phyloP scores from a whole-genome alignment of 1,139 yeast species.

The Zhuliangozyma parablackwelliae region DNA sequence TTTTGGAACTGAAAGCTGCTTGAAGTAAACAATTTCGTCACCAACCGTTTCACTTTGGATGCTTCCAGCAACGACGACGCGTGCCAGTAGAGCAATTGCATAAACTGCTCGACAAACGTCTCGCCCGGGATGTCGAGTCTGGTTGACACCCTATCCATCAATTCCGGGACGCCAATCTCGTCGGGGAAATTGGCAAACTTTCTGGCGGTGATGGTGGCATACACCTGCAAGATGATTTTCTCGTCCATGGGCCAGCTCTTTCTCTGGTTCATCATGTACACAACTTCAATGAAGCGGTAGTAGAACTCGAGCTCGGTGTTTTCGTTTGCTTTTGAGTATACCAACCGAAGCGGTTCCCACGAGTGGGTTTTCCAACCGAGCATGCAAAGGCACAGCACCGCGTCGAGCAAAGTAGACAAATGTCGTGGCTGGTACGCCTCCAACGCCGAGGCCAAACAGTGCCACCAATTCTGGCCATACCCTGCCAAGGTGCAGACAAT shows the following conservation, averaged over 20 bases:
- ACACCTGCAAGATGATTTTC: conserved; percentile 24
- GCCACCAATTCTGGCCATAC: conserved; percentile 6
- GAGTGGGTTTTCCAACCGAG: conserved; percentile 2
- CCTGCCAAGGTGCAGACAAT: conserved; percentile 7
- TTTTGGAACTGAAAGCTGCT: conserved; percentile 30
- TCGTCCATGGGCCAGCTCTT: conserved; percentile 38
- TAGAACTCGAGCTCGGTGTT: conserved; percentile 12
- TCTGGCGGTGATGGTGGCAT: conserved; percentile 25
- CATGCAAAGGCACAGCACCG: conserved; percentile 12
- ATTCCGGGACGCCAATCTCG: conserved; percentile 24
- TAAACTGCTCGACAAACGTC: conserved; percentile 35
- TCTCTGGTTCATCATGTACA: conserved; percentile 23
- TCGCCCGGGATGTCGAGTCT: conserved; percentile 31
- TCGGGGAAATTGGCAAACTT: conserved; percentile 38
- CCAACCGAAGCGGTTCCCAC: conserved; percentile 9
- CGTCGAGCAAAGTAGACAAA: conserved; percentile 7
- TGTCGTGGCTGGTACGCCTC: conserved; percentile 3
- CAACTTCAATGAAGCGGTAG: conserved; percentile 26
- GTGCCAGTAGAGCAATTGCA: conserved; percentile 32
- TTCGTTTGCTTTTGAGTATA: conserved; percentile 5
- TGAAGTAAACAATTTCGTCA: conserved; percentile 36
- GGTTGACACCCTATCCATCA: conserved; percentile 22
- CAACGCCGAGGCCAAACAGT: conserved; percentile 3
- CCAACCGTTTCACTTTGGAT: conserved; percentile 27
- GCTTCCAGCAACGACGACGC: conserved; percentile 26